Conservation (phyloP, 1,284 basidiomycete genomes). For the Caloboletus firmus region DNA sequence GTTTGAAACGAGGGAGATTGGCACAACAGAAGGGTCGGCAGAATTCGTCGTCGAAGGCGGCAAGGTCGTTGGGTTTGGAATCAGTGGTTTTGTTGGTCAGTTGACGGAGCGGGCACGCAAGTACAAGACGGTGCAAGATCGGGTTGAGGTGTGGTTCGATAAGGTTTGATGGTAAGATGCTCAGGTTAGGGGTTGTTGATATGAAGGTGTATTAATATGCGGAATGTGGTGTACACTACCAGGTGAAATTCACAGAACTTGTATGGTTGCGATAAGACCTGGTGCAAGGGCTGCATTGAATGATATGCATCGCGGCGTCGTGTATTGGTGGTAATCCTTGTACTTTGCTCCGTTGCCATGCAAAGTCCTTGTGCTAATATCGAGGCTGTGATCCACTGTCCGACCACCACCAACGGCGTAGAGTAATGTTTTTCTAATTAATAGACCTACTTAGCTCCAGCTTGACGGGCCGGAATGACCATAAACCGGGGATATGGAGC, state of each 20-base stretch:
- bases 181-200: not conserved
- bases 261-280: not conserved
- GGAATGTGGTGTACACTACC: not conserved
- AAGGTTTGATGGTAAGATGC: slow-evolving; percentile 11
- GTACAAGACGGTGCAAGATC: slow-evolving; percentile 15
- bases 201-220: not conserved
- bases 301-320: not conserved
- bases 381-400: not conserved
- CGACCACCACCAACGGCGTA: not conserved
- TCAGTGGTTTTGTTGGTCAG: slow-evolving; percentile 16
- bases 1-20: slow-evolving; percentile 26
- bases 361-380: not conserved
- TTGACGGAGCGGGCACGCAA: slow-evolving; percentile 19
- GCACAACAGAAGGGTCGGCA: slow-evolving; percentile 1
- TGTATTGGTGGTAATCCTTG: not conserved
- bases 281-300: not conserved
- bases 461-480: not conserved
- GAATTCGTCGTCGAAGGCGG: slow-evolving; percentile 27
- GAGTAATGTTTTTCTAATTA: not conserved
- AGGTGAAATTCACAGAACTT: not conserved
- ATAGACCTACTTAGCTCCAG: not conserved
- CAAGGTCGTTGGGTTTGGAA: slow-evolving; percentile 29
- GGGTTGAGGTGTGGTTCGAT: slow-evolving; percentile 32
- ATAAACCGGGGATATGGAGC: too few species aligned
- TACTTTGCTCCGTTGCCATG: not conserved